Evolutionary conservation across 2,329 filamentous ascomycete species (phyloP).

Genomic region (Trichoderma brevicompactum): DNA sequence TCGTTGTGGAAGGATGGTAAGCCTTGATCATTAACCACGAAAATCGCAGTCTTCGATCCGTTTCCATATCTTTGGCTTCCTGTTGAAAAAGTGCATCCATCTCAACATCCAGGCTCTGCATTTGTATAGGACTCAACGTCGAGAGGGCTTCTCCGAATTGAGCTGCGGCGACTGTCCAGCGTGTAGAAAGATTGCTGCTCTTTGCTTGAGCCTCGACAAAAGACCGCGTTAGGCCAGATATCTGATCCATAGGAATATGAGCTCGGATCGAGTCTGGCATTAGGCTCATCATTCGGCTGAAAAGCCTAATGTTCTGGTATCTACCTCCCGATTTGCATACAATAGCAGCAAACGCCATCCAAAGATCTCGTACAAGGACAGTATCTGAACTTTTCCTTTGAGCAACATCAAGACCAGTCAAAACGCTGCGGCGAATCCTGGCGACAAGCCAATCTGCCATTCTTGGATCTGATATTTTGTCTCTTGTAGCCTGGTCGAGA

Average conservation of each 20-base stretch:
- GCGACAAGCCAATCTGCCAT: constrained; percentile 30
- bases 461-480: constrained; percentile 27
- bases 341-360: constrained; percentile 30
- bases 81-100: constrained; percentile 30
- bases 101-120: constrained; percentile 24
- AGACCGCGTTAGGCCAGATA: constrained; percentile 27
- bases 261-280: constrained; percentile 31
- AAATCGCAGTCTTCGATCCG: constrained; percentile 29
- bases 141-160: constrained; percentile 32
- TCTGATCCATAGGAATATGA: constrained; percentile 27
- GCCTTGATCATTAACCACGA: constrained; percentile 36
- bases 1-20: constrained; percentile 28
- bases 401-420: constrained; percentile 30
- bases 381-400: constrained; percentile 17
- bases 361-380: constrained; percentile 29
- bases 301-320: constrained; percentile 32
- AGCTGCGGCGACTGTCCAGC: constrained; percentile 32
- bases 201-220: constrained; percentile 33
- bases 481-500: constrained; percentile 30
- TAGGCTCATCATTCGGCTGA: constrained; percentile 30
- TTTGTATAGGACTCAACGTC: constrained; percentile 26
- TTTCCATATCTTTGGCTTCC: constrained; percentile 26
- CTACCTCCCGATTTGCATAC: constrained; percentile 27
- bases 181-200: constrained; percentile 29
- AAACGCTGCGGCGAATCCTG: constrained; percentile 33